Conservation (phyloP, 2,329 filamentous ascomycete genomes). For the Pseudocercospora cruenta region DNA sequence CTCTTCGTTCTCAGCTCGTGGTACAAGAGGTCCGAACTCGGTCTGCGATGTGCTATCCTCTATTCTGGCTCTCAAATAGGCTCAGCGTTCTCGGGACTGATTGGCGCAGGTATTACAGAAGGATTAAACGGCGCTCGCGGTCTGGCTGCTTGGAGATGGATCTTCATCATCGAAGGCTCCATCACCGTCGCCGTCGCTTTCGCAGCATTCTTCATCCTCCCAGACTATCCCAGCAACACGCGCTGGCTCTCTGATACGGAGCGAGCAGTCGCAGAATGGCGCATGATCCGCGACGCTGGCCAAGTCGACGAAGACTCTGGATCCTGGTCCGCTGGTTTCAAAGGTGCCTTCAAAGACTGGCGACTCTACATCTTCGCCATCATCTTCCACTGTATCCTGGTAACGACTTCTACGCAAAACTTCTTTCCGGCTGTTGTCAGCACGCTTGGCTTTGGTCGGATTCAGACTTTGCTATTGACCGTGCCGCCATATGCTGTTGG, state of each 20-base stretch:
- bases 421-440: constrained; percentile 43
- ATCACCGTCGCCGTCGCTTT: constrained; percentile 13
- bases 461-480: constrained; percentile 40
- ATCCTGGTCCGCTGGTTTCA: constrained; percentile 6
- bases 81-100: constrained; percentile 67
- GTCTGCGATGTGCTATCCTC: constrained; percentile 30
- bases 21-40: constrained; percentile 54
- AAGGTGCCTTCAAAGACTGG: constrained; percentile 6
- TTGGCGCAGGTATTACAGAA: constrained; percentile 60
- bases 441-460: constrained; percentile 43
- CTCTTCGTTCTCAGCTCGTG: constrained; percentile 46
- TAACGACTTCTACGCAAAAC: constrained; percentile 29
- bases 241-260: constrained; percentile 43
- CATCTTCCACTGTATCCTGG: constrained; percentile 12
- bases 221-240: constrained; percentile 42
- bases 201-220: constrained; percentile 14
- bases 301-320: constrained; percentile 39
- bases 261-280: constrained; percentile 43
- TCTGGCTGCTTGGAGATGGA: constrained; percentile 58
- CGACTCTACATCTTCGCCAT: constrained; percentile 5
- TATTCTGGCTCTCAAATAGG: constrained; percentile 51
- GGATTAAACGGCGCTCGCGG: constrained; percentile 61
- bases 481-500: constrained; percentile 42
- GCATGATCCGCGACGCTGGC: constrained; percentile 38
- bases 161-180: constrained; percentile 53